Percentiles rank a stretch among this genome's conserved stretches.
phyloP scores from a whole-genome alignment of 345 rosid species.

The Mercurialis annua region DNA sequence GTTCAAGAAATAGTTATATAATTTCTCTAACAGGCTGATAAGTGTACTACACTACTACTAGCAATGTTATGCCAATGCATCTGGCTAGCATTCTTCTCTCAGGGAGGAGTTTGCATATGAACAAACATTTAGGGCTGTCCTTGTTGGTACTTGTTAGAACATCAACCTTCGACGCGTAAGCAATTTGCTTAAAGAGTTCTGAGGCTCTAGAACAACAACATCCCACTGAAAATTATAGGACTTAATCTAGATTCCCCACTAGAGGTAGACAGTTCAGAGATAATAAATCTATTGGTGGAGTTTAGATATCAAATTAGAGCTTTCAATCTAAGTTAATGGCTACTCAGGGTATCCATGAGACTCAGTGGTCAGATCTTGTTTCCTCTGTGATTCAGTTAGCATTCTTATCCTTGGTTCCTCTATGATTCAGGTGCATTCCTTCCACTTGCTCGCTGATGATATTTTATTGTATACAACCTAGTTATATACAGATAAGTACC shows the following conservation, averaged over 20 bases:
- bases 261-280: background rate
- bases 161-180: background rate
- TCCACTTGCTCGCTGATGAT: too few relatives aligned
- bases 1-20: too few relatives aligned
- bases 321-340: constrained; percentile 43
- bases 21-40: too few relatives aligned
- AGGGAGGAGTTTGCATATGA: background rate
- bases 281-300: background rate
- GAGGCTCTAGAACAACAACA: background rate
- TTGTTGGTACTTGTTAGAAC: background rate
- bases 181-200: background rate
- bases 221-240: background rate
- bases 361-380: constrained; percentile 88
- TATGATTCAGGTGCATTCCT: too few relatives aligned
- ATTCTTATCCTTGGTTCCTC: too few relatives aligned
- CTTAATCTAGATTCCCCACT: background rate
- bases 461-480: too few relatives aligned
- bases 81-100: background rate
- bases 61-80: background rate
- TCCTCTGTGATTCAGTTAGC: constrained; percentile 83
- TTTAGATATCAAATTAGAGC: background rate
- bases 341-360: constrained; percentile 86
- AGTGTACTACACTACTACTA: too few relatives aligned
- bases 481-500: too few relatives aligned
- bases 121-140: background rate